A percentile compares a stretch with the other conserved stretches of the same genome.
Evolutionary conservation across 139 green algal genomes (phyloP).

Genomic region (Closterium sp.): DNA sequence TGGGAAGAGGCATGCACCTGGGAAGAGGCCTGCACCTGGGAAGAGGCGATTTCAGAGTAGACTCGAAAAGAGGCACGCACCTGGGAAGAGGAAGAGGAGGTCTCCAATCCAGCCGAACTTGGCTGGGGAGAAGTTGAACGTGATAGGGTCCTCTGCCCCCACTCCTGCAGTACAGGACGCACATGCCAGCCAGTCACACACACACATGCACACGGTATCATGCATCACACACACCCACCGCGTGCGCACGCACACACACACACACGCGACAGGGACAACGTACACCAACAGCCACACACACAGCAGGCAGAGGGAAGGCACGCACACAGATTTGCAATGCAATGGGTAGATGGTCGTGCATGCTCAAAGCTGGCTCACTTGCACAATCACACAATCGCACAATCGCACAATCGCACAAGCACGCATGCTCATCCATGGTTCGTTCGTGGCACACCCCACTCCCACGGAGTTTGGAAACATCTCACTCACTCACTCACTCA

Average conservation of each 20-base stretch:
- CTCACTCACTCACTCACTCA: too few species aligned
- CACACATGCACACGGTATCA: background rate
- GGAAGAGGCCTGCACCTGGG: too few species aligned
- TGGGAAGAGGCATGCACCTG: too few species aligned
- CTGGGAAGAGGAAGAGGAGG: constrained; percentile 48
- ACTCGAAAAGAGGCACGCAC: too few species aligned
- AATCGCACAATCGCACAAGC: background rate
- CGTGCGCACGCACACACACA: background rate
- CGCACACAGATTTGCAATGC: background rate
- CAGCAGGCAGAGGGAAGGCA: background rate
- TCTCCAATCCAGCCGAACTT: constrained; percentile 35
- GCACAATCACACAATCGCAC: too few species aligned
- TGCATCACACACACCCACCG: background rate
- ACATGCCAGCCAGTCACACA: background rate
- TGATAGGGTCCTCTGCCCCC: background rate
- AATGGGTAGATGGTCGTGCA: background rate
- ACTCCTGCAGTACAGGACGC: background rate
- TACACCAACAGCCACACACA: background rate
- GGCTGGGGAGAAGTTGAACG: background rate
- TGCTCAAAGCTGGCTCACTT: background rate
- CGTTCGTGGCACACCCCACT: too few species aligned
- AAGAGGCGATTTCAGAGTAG: too few species aligned
- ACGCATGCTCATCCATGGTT: too few species aligned
- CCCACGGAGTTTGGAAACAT: too few species aligned
- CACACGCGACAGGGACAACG: too few species aligned